Evolutionary conservation across 345 rosid genomes (phyloP).

Genomic region (Rhodomyrtus tomentosa): DNA sequence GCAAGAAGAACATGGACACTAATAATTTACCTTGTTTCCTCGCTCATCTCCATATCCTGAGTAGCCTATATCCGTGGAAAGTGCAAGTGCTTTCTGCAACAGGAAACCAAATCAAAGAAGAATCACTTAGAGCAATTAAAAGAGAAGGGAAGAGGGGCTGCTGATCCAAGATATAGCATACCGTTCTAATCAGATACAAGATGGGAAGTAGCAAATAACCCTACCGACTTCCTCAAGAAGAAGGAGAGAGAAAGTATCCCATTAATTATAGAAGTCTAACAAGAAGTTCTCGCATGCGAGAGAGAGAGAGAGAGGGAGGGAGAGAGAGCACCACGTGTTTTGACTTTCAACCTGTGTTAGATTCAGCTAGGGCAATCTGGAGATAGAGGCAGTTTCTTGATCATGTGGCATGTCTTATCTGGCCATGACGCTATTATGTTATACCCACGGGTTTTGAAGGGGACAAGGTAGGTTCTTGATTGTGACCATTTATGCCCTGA

Average conservation of each 20-base stretch:
- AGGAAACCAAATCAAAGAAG: neutral
- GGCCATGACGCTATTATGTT: neutral
- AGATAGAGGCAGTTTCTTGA: neutral
- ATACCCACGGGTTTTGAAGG: neutral
- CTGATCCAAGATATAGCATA: neutral
- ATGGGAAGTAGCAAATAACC: neutral
- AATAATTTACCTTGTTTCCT: conserved; percentile 37
- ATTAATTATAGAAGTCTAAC: neutral
- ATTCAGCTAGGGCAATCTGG: neutral
- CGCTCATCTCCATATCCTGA: conserved; percentile 57
- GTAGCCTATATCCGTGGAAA: conserved; percentile 48
- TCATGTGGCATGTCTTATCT: neutral
- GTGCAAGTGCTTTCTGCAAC: conserved; percentile 39
- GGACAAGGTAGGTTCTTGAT: neutral
- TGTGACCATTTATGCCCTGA: neutral
- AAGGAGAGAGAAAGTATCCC: neutral
- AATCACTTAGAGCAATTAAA: neutral
- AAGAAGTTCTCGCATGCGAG: neutral
- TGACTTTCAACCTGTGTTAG: neutral
- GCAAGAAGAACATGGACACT: neutral
- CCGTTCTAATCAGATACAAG: neutral
- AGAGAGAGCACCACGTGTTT: neutral
- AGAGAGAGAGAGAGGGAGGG: neutral
- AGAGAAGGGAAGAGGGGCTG: neutral
- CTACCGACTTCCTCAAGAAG: neutral